Evolutionary conservation across 75 land plant species (phyloP), one percentile per base, ranked within the genome.

Genomic region (Pinus taeda): DNA sequence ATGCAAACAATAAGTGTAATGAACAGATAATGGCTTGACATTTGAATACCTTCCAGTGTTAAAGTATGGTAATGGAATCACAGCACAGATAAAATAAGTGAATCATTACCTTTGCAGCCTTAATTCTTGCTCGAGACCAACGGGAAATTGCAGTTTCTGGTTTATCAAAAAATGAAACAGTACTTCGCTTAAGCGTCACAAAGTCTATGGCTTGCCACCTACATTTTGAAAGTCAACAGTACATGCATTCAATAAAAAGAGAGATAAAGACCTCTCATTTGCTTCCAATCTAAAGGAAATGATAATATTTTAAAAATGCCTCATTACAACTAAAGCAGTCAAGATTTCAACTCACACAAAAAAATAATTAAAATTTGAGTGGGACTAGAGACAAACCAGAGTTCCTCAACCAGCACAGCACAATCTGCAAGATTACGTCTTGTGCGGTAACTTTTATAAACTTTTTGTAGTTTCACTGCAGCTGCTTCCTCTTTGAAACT

Each of bases 201-300:
- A 78, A 86, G 63, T 96, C 98, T 22, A 94, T 67, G 30, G 89
- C 84, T 69, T 96, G 92, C 98, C 98, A 96, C 98, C 98, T 96
- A 67, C 55, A 57, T 49, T 63, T 6, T 15, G 37, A 33, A 78
- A 63, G 20, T 45, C 55, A 69, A n/a, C 42, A 11, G 22, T 21
- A 42, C 22, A 69, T 42, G 4, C 18, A 69, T 69, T 42, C 49
- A 39, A 39, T 69, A 9, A 69, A 26, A 11, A 4, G 9, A 33
- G n/a, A 37, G n/a, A 3, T 66, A 73, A 77, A 73, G n/a, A 57
- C 6, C 60, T 30, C 8, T 30, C 8, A 49, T 74, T 39, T n/a
- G n/a, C 71, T 8, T 69, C 49, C 49, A 39, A 6, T 65, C 7
- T 65, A 36, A 36, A 65, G 2, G 42, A 17, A 36, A 65, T 37